Evolutionary conservation across 2,329 filamentous ascomycete species (phyloP).

Genomic region (Fusarium anthophilum): DNA sequence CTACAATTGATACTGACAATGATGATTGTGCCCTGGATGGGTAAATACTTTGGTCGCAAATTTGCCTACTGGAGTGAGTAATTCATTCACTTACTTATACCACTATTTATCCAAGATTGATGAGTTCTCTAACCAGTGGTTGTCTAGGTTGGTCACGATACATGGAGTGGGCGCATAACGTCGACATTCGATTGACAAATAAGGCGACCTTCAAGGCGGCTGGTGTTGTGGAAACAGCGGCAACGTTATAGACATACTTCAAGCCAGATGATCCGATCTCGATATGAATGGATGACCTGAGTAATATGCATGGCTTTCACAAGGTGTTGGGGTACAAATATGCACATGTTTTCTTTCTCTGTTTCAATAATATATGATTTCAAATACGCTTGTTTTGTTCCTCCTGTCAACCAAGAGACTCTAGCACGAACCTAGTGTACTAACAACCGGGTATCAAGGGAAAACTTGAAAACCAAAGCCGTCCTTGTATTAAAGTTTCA

Average conservation of each 20-base stretch:
- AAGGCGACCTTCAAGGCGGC: conserved; percentile 70
- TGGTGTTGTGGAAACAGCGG: conserved; percentile 70
- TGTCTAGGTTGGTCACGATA: conserved; percentile 86
- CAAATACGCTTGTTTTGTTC: neutral
- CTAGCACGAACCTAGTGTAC: neutral
- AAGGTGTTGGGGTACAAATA: conserved; percentile 36
- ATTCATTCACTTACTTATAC: neutral
- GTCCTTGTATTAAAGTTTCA: conserved; percentile 4
- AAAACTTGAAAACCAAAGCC: neutral
- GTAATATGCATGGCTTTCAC: conserved; percentile 27
- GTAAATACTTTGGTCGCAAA: conserved; percentile 93
- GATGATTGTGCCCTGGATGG: conserved; percentile 91
- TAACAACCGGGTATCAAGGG: neutral
- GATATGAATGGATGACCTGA: neutral
- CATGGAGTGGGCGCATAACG: conserved; percentile 91
- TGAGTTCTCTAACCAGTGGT: conserved; percentile 19
- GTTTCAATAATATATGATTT: conserved; percentile 30
- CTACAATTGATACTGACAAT: conserved; percentile 92
- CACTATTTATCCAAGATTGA: neutral
- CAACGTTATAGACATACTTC: conserved; percentile 55
- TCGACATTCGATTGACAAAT: conserved; percentile 75
- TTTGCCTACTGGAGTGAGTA: conserved; percentile 94
- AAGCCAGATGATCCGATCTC: neutral
- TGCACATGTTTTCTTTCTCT: neutral
- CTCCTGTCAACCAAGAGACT: neutral